Base-by-base conservation (phyloP, 495 filamentous ascomycete genomes). In the Paragyromitra xinjiangensis region DNA sequence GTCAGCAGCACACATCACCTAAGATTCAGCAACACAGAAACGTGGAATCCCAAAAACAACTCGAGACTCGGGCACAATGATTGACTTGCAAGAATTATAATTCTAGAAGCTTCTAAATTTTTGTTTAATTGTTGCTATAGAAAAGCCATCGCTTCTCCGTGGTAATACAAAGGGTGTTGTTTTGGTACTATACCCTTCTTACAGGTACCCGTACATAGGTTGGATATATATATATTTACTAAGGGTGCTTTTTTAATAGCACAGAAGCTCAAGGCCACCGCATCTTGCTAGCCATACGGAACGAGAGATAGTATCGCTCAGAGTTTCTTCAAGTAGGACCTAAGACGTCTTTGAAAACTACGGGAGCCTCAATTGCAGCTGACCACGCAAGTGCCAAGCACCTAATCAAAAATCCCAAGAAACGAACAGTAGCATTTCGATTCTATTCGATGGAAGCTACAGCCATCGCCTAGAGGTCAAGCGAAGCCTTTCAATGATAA, bases 391-490 rank as follows among this genome's bases (percentile, higher is more conserved):
- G 42, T n/a, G 22, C 63, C 55, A 12, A 55, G 2, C 16, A 8
- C 40, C 40, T 5, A 24, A 1, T 9, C 39, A 68, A 11, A 5
- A 68, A 40, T 22, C 45, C 12, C 12, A 48, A 26, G 3, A 22
- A 24, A 40, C 45, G 64, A 22, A 55, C 48, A 2, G 29, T 55
- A 3, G 48, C n/a, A 53, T 55, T 68, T 68, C 29, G 26, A 29
- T 55, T 68, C 29, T 12, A 29, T 55, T 55, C 22, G 45, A 11
- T 22, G 64, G 48, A 16, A 55, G 29, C 26, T 68, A 55, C 22
- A 42, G 48, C 45, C 55, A 24, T 24, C 48, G 48, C 14, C 48
- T 53, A 29, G 64, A 68, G 39, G 34, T 55, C 55, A 55, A 45
- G 39, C 7, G 19, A 44, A 7, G 40, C 9, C 14, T 48, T 16